Evolutionary conservation across 257 asterid genomes (phyloP), one percentile per base, ranked within the genome.

Genomic region (Craterostigma plantagineum): DNA sequence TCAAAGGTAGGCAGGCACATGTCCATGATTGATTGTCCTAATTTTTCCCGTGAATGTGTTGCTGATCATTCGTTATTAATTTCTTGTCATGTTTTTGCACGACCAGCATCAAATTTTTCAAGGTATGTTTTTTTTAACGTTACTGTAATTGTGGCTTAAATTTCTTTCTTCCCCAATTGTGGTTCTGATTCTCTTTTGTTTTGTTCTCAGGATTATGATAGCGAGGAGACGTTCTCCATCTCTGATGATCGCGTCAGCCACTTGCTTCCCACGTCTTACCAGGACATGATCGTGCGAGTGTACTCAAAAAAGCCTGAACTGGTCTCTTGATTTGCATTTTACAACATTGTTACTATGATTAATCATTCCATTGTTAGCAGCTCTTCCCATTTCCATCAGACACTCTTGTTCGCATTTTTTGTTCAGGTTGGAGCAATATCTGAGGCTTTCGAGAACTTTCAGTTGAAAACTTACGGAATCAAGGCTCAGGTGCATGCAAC

Each of bases 371-470:
- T 12, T n/a, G n/a, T n/a, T n/a, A n/a, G n/a, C n/a, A n/a, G n/a
- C n/a, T n/a, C n/a, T n/a, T 12, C 11, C 14, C 14, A 12, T 36
- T 12, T 36, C 17, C 15, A n/a, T 40, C 4, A n/a, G 14, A 40
- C 14, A 40, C 15, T 14, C 13, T 11, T 11, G 1, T 8, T 16
- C 3, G 1, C 16, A 11, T n/a, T 11, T 2, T 40, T 14, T 9
- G 10, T 52, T 38, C 63, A 82, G 98, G 92, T 76, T 38, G 81
- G 63, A 51, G 65, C 18, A 10, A 52, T 87, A 48, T 76, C 93
- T 7, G 93, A 82, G 33, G 98, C 98, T 27, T 87, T 87, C 58
- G 98, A 74, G 70, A 82, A 79, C 68, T 87, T 82, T 49, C 98
- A 87, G 65, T 48, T 72, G 63, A 79, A 70, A 58, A 73, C 86